These are phyloP conservation scores for Diplodia sapinea DNA, from an alignment of 2,329 filamentous ascomycete species.

Conservation along the genomic window DNA sequence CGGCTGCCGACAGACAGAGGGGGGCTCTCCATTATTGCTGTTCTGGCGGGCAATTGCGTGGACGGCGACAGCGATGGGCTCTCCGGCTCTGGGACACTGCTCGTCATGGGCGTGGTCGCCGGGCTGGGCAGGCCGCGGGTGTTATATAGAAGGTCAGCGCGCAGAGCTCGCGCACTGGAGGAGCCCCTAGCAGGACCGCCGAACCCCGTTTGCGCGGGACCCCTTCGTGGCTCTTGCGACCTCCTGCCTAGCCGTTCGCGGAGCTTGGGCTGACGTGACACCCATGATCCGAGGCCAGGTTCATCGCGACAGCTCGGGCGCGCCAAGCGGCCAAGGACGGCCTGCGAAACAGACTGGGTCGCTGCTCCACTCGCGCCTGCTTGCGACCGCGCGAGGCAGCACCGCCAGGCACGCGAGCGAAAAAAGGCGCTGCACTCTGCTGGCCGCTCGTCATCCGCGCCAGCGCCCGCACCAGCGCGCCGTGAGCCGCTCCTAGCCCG, in stretches of 20 bases:
- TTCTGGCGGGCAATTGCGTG: neutral
- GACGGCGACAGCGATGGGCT: constrained; percentile 1
- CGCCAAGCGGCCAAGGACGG: constrained; percentile 27
- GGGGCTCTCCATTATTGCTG: constrained; percentile 31
- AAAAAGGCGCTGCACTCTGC: constrained; percentile 16
- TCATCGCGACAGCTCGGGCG: constrained; percentile 29
- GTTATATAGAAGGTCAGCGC: constrained; percentile 28
- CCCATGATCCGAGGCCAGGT: constrained; percentile 31
- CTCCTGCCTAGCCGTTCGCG: constrained; percentile 31
- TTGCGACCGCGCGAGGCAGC: constrained; percentile 15
- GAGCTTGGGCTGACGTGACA: constrained; percentile 30
- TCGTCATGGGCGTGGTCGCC: constrained; percentile 11
- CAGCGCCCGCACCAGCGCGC: constrained; percentile 1
- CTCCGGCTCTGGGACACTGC: constrained; percentile 5
- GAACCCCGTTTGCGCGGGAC: constrained; percentile 27
- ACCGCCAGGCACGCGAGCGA: neutral
- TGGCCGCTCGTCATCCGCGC: constrained; percentile 4
- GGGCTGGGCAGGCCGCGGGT: constrained; percentile 21
- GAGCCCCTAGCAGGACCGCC: constrained; percentile 24
- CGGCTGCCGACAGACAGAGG: constrained; percentile 29
- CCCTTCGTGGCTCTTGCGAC: constrained; percentile 29
- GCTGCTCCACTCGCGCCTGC: constrained; percentile 27
- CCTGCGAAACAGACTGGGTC: constrained; percentile 30
- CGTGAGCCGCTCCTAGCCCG: constrained; percentile 2
- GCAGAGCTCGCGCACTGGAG: constrained; percentile 21